A percentile compares a stretch with the other conserved stretches of the same genome.
Evolutionary conservation across 306 rosid genomes (phyloP).

Genomic region (Castanea crenata): DNA sequence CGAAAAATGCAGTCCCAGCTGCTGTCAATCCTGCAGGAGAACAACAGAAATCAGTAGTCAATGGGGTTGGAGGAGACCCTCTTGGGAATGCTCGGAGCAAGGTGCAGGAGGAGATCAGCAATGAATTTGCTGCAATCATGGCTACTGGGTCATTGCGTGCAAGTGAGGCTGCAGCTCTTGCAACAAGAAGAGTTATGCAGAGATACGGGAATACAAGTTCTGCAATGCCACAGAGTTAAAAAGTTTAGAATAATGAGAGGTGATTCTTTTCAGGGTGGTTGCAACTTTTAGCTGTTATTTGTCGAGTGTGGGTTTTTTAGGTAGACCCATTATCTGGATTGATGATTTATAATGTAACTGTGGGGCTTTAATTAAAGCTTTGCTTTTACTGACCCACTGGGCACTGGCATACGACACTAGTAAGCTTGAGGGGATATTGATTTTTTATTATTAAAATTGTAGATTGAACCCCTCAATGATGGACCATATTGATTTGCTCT

Average conservation of each 20-base stretch:
- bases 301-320: no score
- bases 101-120: constrained; percentile 81
- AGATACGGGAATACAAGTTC: constrained; percentile 52
- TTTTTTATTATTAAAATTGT: no score
- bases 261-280: no score
- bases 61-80: constrained; percentile 44
- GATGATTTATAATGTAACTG: no score
- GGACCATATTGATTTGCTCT: no score
- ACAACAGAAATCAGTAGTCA: constrained; percentile 19
- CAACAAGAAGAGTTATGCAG: constrained; percentile 88
- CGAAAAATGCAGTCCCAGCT: constrained; percentile 8
- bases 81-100: constrained; percentile 76
- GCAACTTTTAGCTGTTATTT: no score
- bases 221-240: constrained; percentile 54
- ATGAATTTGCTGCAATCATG: constrained; percentile 84
- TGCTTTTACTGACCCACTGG: no score
- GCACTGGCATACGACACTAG: no score
- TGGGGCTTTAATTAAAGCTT: no score
- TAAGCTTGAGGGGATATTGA: no score
- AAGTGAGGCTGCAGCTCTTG: constrained; percentile 94
- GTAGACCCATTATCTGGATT: no score
- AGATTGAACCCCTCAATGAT: no score
- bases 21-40: constrained; percentile 22
- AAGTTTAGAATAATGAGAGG: background rate
- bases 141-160: constrained; percentile 88